Percentiles rank a stretch among this genome's conserved stretches.
Evolutionary conservation across 257 asterid genomes (phyloP).

Genomic region (Solanum pinnatisectum): DNA sequence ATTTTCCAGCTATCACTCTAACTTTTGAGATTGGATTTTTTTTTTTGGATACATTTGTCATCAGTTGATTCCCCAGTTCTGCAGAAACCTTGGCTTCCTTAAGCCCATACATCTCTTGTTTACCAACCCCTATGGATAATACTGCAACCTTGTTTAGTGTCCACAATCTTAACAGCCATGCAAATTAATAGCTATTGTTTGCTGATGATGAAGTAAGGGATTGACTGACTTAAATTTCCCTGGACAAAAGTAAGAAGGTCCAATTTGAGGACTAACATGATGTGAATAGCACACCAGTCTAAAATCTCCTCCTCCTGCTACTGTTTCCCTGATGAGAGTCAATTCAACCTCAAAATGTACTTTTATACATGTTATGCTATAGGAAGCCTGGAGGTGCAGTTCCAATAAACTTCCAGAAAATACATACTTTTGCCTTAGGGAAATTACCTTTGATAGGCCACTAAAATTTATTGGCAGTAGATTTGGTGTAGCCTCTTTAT

Average conservation of each 20-base stretch:
- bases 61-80: not conserved
- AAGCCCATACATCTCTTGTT: not conserved
- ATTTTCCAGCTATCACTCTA: not conserved
- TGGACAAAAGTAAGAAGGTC: not conserved
- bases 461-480: constrained; percentile 81
- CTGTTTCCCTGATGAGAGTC: not conserved
- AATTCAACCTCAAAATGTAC: not conserved
- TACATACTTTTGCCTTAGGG: not conserved
- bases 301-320: not conserved
- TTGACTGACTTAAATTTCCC: not conserved
- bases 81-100: not conserved
- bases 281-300: not conserved
- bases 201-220: not conserved
- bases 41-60: not conserved
- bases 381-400: not conserved
- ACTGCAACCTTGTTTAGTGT: not conserved
- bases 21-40: not conserved
- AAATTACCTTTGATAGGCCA: constrained; percentile 64
- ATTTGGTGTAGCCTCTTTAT: constrained; percentile 71
- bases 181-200: not conserved
- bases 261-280: not conserved
- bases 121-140: not conserved
- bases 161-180: not conserved
- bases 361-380: not conserved
- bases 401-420: not conserved